phyloP scores from a whole-genome alignment of 495 filamentous ascomycete genomes.

The Patellaria atrata region DNA sequence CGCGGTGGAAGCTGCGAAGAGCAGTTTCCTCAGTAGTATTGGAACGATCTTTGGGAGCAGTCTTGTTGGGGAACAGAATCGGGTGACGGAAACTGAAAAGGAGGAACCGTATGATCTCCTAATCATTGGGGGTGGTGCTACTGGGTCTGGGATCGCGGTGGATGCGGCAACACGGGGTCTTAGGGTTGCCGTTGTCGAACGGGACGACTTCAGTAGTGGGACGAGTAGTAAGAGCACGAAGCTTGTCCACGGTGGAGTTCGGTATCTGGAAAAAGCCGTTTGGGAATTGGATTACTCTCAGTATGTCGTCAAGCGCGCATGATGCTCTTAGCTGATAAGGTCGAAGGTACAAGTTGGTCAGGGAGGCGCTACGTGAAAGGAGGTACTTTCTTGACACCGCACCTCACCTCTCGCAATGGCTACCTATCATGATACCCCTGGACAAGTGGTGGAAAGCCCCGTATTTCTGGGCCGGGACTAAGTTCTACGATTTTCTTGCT shows the following conservation, averaged over 20 bases:
- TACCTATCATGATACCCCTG: conserved; percentile 94
- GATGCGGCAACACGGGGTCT: conserved; percentile 88
- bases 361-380: conserved; percentile 88
- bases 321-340: no score
- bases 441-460: conserved; percentile 96
- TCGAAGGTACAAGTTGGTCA: conserved; percentile 68
- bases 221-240: conserved; percentile 97
- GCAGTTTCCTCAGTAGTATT: no score
- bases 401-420: conserved; percentile 84
- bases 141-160: conserved; percentile 80
- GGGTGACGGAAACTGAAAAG: conserved; percentile 23
- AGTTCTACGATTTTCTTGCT: conserved; percentile 86
- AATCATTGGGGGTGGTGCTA: conserved; percentile 86
- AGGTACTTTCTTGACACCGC: conserved; percentile 94
- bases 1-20: conserved; percentile 15
- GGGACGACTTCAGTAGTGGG: conserved; percentile 86
- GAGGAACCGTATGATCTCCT: conserved; percentile 64
- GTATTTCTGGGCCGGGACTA: conserved; percentile 95
- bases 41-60: conserved; percentile 10
- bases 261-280: conserved; percentile 93
- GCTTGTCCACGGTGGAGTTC: conserved; percentile 88
- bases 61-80: conserved; percentile 16
- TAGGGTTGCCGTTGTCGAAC: conserved; percentile 86
- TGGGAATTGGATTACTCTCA: conserved; percentile 95
- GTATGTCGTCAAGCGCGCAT: no score